Conservation (phyloP, 2,329 filamentous ascomycete genomes). For the Diaporthe vaccinii region DNA sequence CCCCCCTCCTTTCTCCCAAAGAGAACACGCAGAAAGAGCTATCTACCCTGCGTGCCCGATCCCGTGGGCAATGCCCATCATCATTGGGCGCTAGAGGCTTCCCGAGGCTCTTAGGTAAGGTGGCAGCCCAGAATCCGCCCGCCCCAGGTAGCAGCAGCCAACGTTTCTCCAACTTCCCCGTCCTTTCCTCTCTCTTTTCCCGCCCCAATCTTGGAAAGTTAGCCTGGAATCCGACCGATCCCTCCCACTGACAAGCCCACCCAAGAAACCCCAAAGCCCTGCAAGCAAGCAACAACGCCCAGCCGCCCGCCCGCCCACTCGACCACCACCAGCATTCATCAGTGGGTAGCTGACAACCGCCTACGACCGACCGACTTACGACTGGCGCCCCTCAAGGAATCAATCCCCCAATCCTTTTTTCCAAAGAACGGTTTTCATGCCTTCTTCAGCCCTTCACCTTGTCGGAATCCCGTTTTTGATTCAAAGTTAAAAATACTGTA, state of each 20-base stretch:
- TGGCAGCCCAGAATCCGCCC: constrained; percentile 1
- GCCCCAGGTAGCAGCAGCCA: constrained; percentile 23
- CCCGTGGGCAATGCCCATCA: constrained; percentile 24
- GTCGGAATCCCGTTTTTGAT: constrained; percentile 49
- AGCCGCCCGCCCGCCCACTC: neutral
- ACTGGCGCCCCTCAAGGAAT: constrained; percentile 13
- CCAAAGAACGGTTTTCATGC: constrained; percentile 58
- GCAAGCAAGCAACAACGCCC: constrained; percentile 5
- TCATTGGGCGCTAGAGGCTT: constrained; percentile 12
- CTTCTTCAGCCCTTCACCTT: constrained; percentile 56
- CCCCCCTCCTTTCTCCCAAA: neutral
- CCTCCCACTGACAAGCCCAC: constrained; percentile 19
- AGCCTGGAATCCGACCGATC: constrained; percentile 16
- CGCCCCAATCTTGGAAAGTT: constrained; percentile 1
- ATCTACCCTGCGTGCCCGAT: constrained; percentile 10
- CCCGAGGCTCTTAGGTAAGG: constrained; percentile 30
- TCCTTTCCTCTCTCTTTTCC: constrained; percentile 22
- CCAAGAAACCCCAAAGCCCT: constrained; percentile 1
- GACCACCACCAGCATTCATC: neutral
- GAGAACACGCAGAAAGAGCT: constrained; percentile 5
- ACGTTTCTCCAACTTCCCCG: constrained; percentile 25
- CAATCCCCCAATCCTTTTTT: constrained; percentile 31
- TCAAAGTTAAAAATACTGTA: constrained; percentile 52
- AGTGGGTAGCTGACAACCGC: constrained; percentile 19
- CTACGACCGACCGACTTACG: constrained; percentile 2